These are phyloP conservation scores for Aspergillus japonicus DNA, from an alignment of 2,329 filamentous ascomycete species.

Conservation along the genomic window DNA sequence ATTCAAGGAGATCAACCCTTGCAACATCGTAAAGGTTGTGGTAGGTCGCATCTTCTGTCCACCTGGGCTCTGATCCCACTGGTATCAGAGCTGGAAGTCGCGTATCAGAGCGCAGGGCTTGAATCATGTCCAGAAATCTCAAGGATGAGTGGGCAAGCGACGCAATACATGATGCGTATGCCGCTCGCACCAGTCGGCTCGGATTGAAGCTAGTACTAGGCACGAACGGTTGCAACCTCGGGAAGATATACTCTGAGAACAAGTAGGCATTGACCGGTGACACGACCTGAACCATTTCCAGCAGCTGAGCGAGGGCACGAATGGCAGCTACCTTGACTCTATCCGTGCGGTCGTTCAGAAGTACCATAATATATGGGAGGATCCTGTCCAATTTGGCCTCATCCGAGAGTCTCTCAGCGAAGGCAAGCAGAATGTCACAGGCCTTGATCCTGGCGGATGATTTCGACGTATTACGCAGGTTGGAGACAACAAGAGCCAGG, in stretches of 20 bases:
- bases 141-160: constrained; percentile 83
- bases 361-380: constrained; percentile 79
- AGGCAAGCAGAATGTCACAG: constrained; percentile 87
- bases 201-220: constrained; percentile 54
- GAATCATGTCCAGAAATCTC: constrained; percentile 85
- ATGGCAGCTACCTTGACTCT: constrained; percentile 83
- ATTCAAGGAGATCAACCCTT: constrained; percentile 74
- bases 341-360: constrained; percentile 79
- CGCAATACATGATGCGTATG: constrained; percentile 89
- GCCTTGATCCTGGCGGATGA: constrained; percentile 83
- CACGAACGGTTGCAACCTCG: constrained; percentile 58
- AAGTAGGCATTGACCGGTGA: constrained; percentile 69
- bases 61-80: constrained; percentile 70
- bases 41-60: constrained; percentile 66
- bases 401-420: constrained; percentile 86
- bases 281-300: constrained; percentile 83
- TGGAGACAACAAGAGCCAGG: constrained; percentile 82
- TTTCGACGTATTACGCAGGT: constrained; percentile 82
- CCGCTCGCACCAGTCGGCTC: constrained; percentile 74
- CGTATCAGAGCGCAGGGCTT: constrained; percentile 79
- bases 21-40: constrained; percentile 85
- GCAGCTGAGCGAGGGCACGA: constrained; percentile 80
- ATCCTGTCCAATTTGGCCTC: constrained; percentile 94
- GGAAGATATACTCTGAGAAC: constrained; percentile 67
- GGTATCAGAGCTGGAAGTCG: constrained; percentile 75